These are phyloP conservation scores for Combretum micranthum DNA, from an alignment of 345 rosid genomes.

Conservation along the genomic window DNA sequence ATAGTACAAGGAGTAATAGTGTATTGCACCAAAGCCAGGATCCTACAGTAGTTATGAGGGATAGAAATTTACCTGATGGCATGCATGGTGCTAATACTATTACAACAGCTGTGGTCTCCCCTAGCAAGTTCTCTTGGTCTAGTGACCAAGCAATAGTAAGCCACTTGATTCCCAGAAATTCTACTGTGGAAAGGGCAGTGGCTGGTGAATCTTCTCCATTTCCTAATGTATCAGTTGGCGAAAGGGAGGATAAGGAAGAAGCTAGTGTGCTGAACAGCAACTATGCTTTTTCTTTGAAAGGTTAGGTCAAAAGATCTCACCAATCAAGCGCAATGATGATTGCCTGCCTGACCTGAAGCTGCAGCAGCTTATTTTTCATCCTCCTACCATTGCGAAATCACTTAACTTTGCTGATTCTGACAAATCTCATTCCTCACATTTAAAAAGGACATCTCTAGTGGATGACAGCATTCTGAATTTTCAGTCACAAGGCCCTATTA, in stretches of 20 bases:
- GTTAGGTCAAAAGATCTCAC: slow-evolving; percentile 22
- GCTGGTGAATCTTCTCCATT: slow-evolving; percentile 12
- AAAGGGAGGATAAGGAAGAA: slow-evolving; percentile 11
- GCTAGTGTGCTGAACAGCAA: slow-evolving; percentile 16
- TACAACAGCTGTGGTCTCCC: slow-evolving; percentile 18
- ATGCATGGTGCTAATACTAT: slow-evolving; percentile 7
- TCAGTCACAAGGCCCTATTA: background rate
- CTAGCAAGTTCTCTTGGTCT: slow-evolving; percentile 4
- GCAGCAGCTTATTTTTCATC: slow-evolving; percentile 13
- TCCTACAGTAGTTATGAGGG: too few relatives aligned
- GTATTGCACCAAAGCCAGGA: too few relatives aligned
- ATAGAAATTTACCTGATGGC: too few relatives aligned
- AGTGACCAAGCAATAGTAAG: too few relatives aligned
- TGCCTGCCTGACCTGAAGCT: slow-evolving; percentile 23
- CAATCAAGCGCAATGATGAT: slow-evolving; percentile 15
- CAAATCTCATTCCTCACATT: background rate
- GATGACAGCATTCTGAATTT: background rate
- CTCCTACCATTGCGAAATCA: slow-evolving; percentile 5
- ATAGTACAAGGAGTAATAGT: background rate
- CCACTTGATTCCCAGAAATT: too few relatives aligned
- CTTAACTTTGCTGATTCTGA: slow-evolving; percentile 3
- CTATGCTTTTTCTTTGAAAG: slow-evolving; percentile 28
- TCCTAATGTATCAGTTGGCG: slow-evolving; percentile 13
- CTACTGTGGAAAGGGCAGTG: too few relatives aligned
- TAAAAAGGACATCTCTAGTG: slow-evolving; percentile 6